A percentile compares a stretch with the other conserved stretches of the same genome.
phyloP scores from a whole-genome alignment of 805 yeast species.

The Barnettozyma vustinii region DNA sequence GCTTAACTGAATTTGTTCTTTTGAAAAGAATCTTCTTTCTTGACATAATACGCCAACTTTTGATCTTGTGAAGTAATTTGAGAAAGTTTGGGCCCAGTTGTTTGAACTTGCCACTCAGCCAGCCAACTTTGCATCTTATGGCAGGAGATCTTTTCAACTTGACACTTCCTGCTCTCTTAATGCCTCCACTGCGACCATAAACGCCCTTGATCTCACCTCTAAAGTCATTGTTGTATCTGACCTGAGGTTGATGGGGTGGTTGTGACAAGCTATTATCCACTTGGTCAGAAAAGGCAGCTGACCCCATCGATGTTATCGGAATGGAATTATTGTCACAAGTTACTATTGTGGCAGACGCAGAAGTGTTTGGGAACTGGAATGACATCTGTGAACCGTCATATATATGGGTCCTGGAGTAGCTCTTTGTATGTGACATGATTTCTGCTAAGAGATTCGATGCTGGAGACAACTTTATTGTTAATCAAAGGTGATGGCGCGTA shows the following conservation, averaged over 20 bases:
- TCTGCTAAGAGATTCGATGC: too few species aligned
- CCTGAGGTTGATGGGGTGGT: neutral
- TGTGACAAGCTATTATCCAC: neutral
- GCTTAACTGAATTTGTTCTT: neutral
- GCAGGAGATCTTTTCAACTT: conserved; percentile 29
- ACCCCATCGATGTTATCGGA: neutral
- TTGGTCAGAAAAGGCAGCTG: neutral
- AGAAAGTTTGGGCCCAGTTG: conserved; percentile 24
- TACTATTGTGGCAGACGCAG: neutral
- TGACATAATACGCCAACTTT: conserved; percentile 25
- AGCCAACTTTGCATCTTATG: conserved; percentile 33
- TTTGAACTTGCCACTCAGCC: conserved; percentile 27
- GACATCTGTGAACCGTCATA: conserved; percentile 35
- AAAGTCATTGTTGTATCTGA: neutral
- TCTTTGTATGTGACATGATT: neutral
- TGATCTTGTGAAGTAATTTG: conserved; percentile 14
- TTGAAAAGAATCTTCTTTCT: conserved; percentile 14
- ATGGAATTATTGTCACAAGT: neutral
- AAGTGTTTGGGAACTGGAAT: conserved; percentile 30
- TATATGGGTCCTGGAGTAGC: conserved; percentile 25
- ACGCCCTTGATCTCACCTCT: neutral
- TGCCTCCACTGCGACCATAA: neutral
- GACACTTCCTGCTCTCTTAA: neutral
- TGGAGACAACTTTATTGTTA: neutral
- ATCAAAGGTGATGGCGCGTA: neutral